Evolutionary conservation across 225 moss, liverwort and hornwort genomes (phyloP).

Genomic region (Pseudoscleropodium purum): DNA sequence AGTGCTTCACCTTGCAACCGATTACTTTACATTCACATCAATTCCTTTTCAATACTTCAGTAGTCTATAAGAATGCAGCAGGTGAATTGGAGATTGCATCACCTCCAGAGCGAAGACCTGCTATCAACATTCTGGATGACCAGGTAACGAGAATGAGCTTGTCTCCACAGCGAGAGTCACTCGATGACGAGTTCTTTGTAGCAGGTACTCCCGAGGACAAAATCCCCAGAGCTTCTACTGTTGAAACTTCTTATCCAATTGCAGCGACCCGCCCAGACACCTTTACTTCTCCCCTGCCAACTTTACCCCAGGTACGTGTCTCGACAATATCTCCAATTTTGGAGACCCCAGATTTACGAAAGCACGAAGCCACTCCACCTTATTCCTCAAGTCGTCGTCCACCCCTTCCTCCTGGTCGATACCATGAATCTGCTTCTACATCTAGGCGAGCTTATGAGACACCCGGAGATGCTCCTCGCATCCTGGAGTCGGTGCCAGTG

Average conservation of each 20-base stretch:
- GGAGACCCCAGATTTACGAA: slow-evolving; percentile 35
- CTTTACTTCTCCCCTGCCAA: slow-evolving; percentile 13
- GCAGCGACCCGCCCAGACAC: background rate
- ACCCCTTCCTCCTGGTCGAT: slow-evolving; percentile 18
- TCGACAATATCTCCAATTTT: slow-evolving; percentile 22
- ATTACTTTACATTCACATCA: slow-evolving; percentile 22
- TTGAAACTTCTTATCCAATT: background rate
- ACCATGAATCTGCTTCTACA: slow-evolving; percentile 11
- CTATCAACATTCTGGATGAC: background rate
- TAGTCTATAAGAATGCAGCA: slow-evolving; percentile 24
- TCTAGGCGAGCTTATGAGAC: slow-evolving; percentile 18
- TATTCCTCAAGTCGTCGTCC: slow-evolving; percentile 20
- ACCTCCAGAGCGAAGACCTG: slow-evolving; percentile 29
- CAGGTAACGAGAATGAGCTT: slow-evolving; percentile 7
- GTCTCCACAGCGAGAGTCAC: slow-evolving; percentile 14
- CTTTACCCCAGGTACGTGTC: slow-evolving; percentile 5
- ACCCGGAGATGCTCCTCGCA: slow-evolving; percentile 3
- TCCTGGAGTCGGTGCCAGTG: slow-evolving; percentile 2
- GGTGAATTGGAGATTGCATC: slow-evolving; percentile 32
- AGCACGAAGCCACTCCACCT: slow-evolving; percentile 22
- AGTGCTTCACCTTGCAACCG: slow-evolving; percentile 2
- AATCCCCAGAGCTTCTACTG: slow-evolving; percentile 24
- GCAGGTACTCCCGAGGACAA: slow-evolving; percentile 55
- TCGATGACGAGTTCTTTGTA: slow-evolving; percentile 30
- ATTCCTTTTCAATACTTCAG: slow-evolving; percentile 29